Conservation (phyloP, 805 yeast genomes). For the Yarrowia phangngaensis region DNA sequence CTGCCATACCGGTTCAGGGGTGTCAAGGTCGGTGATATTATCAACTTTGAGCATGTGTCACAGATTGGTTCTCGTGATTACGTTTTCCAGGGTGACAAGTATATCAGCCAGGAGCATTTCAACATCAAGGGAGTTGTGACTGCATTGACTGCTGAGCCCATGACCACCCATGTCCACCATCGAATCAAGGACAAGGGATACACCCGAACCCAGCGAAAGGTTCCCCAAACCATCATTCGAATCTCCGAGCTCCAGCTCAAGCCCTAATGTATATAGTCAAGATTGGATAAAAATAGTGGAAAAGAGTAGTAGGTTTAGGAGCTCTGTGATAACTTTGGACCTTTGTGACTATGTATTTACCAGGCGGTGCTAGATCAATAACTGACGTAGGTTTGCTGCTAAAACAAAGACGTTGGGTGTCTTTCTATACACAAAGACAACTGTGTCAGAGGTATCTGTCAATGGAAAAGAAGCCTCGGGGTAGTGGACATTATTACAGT, state of each 20-base stretch:
- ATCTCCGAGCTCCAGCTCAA: conserved; percentile 66
- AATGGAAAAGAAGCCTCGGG: too few relatives aligned
- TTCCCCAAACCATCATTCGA: conserved; percentile 70
- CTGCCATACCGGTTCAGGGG: conserved; percentile 74
- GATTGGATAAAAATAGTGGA: too few relatives aligned
- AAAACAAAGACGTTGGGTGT: too few relatives aligned
- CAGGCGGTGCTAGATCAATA: too few relatives aligned
- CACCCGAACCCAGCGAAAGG: conserved; percentile 63
- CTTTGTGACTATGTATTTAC: too few relatives aligned
- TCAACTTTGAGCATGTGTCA: conserved; percentile 68
- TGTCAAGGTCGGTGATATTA: conserved; percentile 78
- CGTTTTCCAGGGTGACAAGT: conserved; percentile 55
- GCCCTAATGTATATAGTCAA: conserved; percentile 14
- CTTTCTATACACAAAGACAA: too few relatives aligned
- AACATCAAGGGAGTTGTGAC: conserved; percentile 66
- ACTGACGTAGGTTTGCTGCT: too few relatives aligned
- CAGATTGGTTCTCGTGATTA: conserved; percentile 82
- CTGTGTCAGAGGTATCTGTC: too few relatives aligned
- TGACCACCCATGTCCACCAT: conserved; percentile 19
- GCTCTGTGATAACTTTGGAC: too few relatives aligned
- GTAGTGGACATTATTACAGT: too few relatives aligned
- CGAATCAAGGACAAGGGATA: conserved; percentile 52
- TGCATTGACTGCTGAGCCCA: conserved; percentile 27
- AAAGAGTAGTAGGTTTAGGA: too few relatives aligned
- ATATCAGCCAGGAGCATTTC: conserved; percentile 51